Evolutionary conservation across 2,329 filamentous ascomycete genomes (phyloP), one percentile per base, ranked within the genome.

Genomic region (Rhinocladiella mackenziei): DNA sequence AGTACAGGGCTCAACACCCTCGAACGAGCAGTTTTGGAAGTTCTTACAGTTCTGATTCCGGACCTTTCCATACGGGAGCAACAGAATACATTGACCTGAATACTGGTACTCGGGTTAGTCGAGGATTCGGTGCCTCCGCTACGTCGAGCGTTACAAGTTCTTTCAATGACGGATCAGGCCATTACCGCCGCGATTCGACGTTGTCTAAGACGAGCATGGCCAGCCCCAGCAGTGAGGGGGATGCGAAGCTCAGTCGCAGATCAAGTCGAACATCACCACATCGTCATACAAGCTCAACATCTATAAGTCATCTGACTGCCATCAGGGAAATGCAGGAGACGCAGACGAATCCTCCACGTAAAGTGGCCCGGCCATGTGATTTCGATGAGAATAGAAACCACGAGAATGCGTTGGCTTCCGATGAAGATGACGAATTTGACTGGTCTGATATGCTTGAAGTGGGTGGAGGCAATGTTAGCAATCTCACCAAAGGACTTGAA

Each of bases 71-170:
- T 9, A 17, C 19, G 10, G 18, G 22, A 22, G 18, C 39, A 11
- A 29, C 26, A 26, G 38, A 47, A 30, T 42, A 41, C 36, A 10
- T 51, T 37, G 36, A 53, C 48, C 32, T 54, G 39, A n/a, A 44
- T 44, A 54, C 54, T 48, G 38, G 58, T 48, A 55, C 45, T 9
- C 44, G 44, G 13, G 30, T 56, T 18, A 40, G 37, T 14, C 54
- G 51, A 6, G 48, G 54, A 5, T 54, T 56, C 41, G 41, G 36
- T 17, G 35, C 48, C 15, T 56, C 51, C 10, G 34, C 31, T 19
- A 42, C 36, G 7, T 48, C 51, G 13, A 54, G 51, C 22, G 42
- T 44, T 13, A 45, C 41, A 26, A 56, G 54, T 34, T 56, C 54
- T 8, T 50, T 48, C 36, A 45, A 37, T 13, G 45, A 54, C 4